phyloP scores from a whole-genome alignment of 331 rosid species.

The Prunus yedoensis region DNA sequence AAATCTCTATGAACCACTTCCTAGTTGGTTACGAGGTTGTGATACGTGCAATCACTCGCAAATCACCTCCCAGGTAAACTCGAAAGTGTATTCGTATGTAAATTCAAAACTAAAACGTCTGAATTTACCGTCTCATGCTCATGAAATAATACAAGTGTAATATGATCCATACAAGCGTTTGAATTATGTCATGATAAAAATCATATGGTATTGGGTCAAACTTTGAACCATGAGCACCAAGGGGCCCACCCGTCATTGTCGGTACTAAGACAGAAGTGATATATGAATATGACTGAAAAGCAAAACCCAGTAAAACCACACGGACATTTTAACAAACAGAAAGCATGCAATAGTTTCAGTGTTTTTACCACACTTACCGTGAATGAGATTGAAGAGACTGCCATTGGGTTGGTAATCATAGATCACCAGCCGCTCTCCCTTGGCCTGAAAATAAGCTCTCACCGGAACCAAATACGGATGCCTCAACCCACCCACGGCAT shows the following conservation, averaged over 20 bases:
- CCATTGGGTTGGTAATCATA: conserved; percentile 90
- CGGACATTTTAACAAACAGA: background rate
- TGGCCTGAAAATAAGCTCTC: conserved; percentile 86
- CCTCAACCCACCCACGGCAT: conserved; percentile 54
- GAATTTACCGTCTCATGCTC: background rate
- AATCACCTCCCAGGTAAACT: background rate
- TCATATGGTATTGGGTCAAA: no score
- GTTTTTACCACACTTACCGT: conserved; percentile 44
- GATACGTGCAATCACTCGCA: background rate
- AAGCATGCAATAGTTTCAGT: background rate
- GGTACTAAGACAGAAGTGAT: background rate
- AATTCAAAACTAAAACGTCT: background rate
- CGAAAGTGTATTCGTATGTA: background rate
- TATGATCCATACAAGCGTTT: background rate
- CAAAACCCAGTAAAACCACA: background rate
- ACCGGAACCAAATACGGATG: conserved; percentile 86
- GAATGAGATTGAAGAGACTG: conserved; percentile 82
- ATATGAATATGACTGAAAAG: background rate
- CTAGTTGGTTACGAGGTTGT: background rate
- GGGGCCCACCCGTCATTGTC: conserved; percentile 22
- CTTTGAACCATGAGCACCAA: no score
- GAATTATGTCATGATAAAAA: background rate
- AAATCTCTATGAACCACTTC: background rate
- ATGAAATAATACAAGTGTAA: background rate
- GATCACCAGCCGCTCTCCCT: conserved; percentile 79